Evolutionary conservation across 805 yeast genomes (phyloP).

Genomic region (Wickerhamomyces queroliae): DNA sequence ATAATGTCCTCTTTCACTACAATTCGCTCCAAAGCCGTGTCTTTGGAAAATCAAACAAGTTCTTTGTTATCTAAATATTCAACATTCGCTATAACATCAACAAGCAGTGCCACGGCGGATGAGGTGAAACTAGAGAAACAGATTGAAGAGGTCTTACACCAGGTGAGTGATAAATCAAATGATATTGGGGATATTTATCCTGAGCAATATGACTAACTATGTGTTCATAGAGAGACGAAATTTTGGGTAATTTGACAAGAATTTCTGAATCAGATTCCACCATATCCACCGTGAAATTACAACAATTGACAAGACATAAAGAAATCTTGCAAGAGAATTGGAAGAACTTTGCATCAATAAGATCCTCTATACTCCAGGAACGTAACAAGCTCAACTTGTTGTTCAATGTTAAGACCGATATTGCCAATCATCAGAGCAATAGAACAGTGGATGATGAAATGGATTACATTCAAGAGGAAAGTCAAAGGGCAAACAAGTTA

Average conservation of each 20-base stretch:
- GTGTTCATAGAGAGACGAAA: slow-evolving; percentile 40
- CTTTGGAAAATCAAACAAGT: slow-evolving; percentile 66
- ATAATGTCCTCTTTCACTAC: slow-evolving; percentile 52
- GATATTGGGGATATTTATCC: background rate
- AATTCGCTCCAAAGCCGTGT: slow-evolving; percentile 59
- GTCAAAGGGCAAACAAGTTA: slow-evolving; percentile 65
- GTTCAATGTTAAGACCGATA: slow-evolving; percentile 72
- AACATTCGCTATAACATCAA: slow-evolving; percentile 45
- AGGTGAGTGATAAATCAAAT: slow-evolving; percentile 17
- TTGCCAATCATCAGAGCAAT: slow-evolving; percentile 57
- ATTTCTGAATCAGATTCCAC: slow-evolving; percentile 50
- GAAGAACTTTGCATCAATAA: slow-evolving; percentile 54
- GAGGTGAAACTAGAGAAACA: slow-evolving; percentile 39
- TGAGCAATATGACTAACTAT: slow-evolving; percentile 14
- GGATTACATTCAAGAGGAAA: slow-evolving; percentile 75
- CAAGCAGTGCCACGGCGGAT: slow-evolving; percentile 40
- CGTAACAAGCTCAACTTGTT: slow-evolving; percentile 71
- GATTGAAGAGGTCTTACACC: slow-evolving; percentile 46
- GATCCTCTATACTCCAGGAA: slow-evolving; percentile 58
- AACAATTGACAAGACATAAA: slow-evolving; percentile 77
- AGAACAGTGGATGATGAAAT: slow-evolving; percentile 39
- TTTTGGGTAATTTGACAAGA: slow-evolving; percentile 44
- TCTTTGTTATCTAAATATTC: slow-evolving; percentile 46
- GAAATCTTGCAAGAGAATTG: slow-evolving; percentile 71
- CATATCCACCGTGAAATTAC: slow-evolving; percentile 66